Base-by-base conservation (phyloP, 2,329 filamentous ascomycete genomes). In the Fusarium continuum region DNA sequence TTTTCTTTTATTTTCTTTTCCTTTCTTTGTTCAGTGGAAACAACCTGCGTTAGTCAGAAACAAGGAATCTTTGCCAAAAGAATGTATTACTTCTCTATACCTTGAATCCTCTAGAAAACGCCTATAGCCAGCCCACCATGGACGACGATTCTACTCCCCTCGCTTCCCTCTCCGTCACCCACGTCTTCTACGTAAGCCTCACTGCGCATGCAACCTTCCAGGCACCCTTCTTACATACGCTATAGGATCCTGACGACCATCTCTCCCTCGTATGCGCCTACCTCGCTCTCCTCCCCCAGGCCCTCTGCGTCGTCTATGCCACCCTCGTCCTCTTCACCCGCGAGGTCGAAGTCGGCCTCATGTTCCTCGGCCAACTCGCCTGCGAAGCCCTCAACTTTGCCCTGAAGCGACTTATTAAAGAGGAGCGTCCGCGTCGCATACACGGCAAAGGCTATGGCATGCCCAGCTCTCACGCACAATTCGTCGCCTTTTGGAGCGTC, bases 371-470 rank as follows among this genome's bases (percentile, higher is more conserved):
- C 45, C 95, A 99, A 77, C 86, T 98, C 77, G 88, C 84, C 45
- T 98, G 94, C 80, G 96, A 99, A 76, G 93, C 85, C 23, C 80
- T 96, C 70, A 99, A 99, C 78, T 97, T 96, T 76, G 79, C 83
- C 4, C 82, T 99, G 43, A 99, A 99, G 82, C 86, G 95, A 22
- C 82, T 92, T 62, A 94, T 99, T 75, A 95, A 94, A 74, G 92
- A 98, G 77, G 92, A 97, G 76, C 86, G 95, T 44, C 95, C 95
- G 23, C 85, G 83, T 62, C 90, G 90, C 86, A 89, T 82, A 83
- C 88, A 93, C 72, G 93, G 92, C 52, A 96, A 96, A 76, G 95
- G 95, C 64, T 99, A 99, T 74, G 96, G 95, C 70, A 99, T 99
- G 96, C 95, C 95, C 48, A 84, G 81, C 38, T 97, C 93, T 31